Conservation (phyloP, 2,329 filamentous ascomycete species). For the Zymoseptoria brevis region DNA sequence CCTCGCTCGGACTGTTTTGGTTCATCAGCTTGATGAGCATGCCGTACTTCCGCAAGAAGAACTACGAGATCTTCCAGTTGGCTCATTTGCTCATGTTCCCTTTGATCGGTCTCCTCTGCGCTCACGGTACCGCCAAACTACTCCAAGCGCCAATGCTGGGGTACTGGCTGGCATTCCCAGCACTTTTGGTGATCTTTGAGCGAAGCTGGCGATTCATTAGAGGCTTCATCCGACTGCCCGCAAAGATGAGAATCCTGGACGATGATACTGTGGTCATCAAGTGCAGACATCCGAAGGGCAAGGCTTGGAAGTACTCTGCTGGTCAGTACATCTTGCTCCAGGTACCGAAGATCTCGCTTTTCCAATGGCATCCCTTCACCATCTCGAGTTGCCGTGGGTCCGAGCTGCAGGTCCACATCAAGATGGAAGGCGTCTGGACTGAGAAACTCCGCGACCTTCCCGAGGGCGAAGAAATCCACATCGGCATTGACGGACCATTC, state of each 20-base stretch:
- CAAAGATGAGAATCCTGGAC: slow-evolving; percentile 44
- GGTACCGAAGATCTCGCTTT: slow-evolving; percentile 45
- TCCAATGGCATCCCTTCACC: slow-evolving; percentile 55
- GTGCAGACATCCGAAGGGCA: slow-evolving; percentile 40
- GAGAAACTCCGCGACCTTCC: slow-evolving; percentile 37
- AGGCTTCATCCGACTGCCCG: slow-evolving; percentile 44
- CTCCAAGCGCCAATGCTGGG: slow-evolving; percentile 51
- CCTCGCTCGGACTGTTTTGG: slow-evolving; percentile 45
- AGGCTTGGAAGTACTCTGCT: slow-evolving; percentile 48
- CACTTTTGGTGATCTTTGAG: slow-evolving; percentile 45
- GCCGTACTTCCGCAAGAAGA: slow-evolving; percentile 44
- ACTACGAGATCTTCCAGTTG: slow-evolving; percentile 51
- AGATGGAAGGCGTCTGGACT: slow-evolving; percentile 53
- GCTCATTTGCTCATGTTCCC: slow-evolving; percentile 53
- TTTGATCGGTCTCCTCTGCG: slow-evolving; percentile 48
- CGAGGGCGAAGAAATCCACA: slow-evolving; percentile 35
- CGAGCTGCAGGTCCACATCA: slow-evolving; percentile 50
- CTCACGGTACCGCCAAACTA: slow-evolving; percentile 45
- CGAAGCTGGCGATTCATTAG: slow-evolving; percentile 39
- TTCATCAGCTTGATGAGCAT: slow-evolving; percentile 43
- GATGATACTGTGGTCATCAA: slow-evolving; percentile 47
- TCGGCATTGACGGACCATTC: slow-evolving; percentile 51
- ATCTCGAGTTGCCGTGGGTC: slow-evolving; percentile 47
- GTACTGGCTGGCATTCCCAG: slow-evolving; percentile 49
- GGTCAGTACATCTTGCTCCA: slow-evolving; percentile 52